phyloP scores from a whole-genome alignment of 352 stramenopile genomes.

The Phytophthora fragariaefolia region DNA sequence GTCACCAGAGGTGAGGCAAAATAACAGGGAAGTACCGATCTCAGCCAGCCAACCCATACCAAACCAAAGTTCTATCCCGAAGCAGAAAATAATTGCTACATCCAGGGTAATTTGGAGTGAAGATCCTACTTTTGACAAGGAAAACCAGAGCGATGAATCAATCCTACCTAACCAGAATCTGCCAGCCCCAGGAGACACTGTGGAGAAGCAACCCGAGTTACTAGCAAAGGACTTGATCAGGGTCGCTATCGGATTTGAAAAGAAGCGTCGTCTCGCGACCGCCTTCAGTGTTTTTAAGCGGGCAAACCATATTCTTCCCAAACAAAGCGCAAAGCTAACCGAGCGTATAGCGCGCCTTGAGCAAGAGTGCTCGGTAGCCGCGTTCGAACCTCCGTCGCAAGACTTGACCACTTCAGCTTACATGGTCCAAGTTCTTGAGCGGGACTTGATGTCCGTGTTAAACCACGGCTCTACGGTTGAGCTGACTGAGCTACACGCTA shows the following conservation, averaged over 20 bases:
- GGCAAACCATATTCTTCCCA: constrained; percentile 54
- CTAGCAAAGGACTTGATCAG: constrained; percentile 66
- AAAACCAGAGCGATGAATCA: constrained; percentile 3
- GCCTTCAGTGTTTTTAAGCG: constrained; percentile 65
- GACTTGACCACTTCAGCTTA: constrained; percentile 45
- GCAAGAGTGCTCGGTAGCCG: constrained; percentile 28
- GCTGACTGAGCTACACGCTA: constrained; percentile 52
- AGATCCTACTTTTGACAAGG: constrained; percentile 15
- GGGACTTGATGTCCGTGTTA: constrained; percentile 55
- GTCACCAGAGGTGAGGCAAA: not conserved
- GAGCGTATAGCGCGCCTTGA: constrained; percentile 50
- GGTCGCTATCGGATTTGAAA: constrained; percentile 62
- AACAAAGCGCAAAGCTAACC: constrained; percentile 51
- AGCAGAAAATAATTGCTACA: not conserved
- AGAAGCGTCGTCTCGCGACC: constrained; percentile 39
- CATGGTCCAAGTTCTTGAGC: constrained; percentile 54
- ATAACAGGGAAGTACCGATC: not conserved
- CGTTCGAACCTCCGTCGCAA: constrained; percentile 39
- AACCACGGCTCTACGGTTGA: constrained; percentile 52
- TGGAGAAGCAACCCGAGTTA: constrained; percentile 32
- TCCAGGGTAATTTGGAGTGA: not conserved
- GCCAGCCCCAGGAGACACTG: not conserved
- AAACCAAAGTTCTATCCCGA: not conserved
- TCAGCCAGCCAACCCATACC: not conserved
- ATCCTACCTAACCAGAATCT: not conserved